Base-by-base conservation (phyloP, 768 basidiomycete genomes). In the Trichaptum fuscoviolaceum region DNA sequence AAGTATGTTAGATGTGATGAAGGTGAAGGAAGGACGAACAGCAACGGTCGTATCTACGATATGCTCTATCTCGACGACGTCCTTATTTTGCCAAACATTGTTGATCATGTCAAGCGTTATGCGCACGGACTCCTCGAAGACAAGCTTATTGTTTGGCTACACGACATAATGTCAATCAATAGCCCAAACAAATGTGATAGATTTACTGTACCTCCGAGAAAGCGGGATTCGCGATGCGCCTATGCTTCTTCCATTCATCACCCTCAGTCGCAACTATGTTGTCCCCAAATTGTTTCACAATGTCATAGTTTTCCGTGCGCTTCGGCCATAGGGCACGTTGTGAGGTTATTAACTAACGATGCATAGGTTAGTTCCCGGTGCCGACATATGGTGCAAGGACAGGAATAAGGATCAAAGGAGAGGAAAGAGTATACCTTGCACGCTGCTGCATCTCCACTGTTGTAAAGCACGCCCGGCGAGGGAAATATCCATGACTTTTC, bases 241-340 rank as follows among this genome's bases (percentile, higher is more conserved):
- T 76, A 68, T 87, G 87, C 34, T 82, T 82, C 73, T 87, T 87
- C 88, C 88, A 90, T 66, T 85, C 80, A 3, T 85, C 83, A 25
- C 83, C 85, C 69, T 90, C 88, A 0, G 85, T 84, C 1, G 81
- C 82, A n/a, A 90, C 81, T 57, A 90, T 85, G 68, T 90, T 91
- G 7, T 71, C 71, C 5, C 89, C 88, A 70, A 83, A 90, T 65
- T 85, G 78, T 0, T 74, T 66, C 18, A 90, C 73, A 15, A 78
- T 67, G 0, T 61, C 68, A 68, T 89, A 89, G 26, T 77, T 70
- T 4, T 80, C 68, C 0, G 84, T 70, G 7, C 85, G 83, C 69
- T 90, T 90, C 0, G 86, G 84, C 69, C 88, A 90, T 10, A 82
- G 81, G 12, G 80, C 75, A 12, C 59, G 59, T 34, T 25, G 30